Evolutionary conservation across 2,329 filamentous ascomycete genomes (phyloP), one percentile per base, ranked within the genome.

Genomic region (Aspergillus japonicus): DNA sequence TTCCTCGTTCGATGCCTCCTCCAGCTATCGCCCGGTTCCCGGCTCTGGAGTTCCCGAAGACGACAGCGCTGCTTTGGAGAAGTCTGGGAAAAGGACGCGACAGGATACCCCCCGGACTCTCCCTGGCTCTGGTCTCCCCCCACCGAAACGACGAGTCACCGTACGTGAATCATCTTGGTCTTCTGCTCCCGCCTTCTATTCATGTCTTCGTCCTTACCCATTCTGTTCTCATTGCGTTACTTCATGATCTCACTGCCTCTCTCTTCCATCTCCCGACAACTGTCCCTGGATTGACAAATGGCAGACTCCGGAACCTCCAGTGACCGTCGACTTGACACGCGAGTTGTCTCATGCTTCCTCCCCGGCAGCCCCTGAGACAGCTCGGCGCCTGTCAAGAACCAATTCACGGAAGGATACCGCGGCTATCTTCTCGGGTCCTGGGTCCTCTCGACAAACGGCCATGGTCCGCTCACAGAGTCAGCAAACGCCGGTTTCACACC

Each of bases 131-230:
- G 71, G 71, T 71, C 69, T 71, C 63, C 75, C 70, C 54, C 69
- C 68, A 69, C 71, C 74, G 57, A 79, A 79, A 71, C 75, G 77
- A 71, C 75, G 75, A 75, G 76, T 75, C 72, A 77, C 73, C 75
- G 77, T 79, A 79, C 70, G 77, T 77, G 68, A 71, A 72, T 70
- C 71, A 72, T 70, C 72, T 72, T 73, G 69, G 74, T 73, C 70
- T 69, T 72, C 73, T 75, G 68, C 68, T 75, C 67, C 67, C 68
- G 64, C 65, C 64, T 68, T 63, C 64, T 59, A 61, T 64, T 58
- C 65, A 58, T 56, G 61, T 68, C 64, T 62, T 64, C 61, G 58
- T 60, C 58, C 58, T 56, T 64, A 64, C 62, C 65, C 66, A 67
- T 68, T 60, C 62, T 66, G 57, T 65, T 66, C 62, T 63, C 67